Base-by-base conservation (phyloP, 495 filamentous ascomycete genomes). In the Trichoderma erinaceum region DNA sequence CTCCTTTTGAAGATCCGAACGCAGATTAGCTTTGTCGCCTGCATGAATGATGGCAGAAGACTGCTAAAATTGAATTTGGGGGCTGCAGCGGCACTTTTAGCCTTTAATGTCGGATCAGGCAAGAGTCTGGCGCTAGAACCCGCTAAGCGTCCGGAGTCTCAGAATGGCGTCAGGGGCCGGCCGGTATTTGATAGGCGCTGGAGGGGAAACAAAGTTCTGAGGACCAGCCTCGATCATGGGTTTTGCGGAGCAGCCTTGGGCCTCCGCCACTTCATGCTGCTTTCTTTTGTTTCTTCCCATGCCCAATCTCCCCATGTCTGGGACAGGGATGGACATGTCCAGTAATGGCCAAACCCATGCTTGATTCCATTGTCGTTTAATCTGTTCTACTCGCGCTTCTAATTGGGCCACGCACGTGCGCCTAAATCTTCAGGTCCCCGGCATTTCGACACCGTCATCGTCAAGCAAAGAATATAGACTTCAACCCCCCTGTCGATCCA, bases 81-180 rank as follows among this genome's bases (percentile, higher is more conserved):
- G 35, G 35, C 35, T 38, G 35, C 35, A 38, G 35, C 35, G 35
- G 35, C 35, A 38, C 35, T 38, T 38, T 38, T 38, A 38, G 35
- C 35, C 35, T 38, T 7, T 38, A 38, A 38, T 38, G 8, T 38
- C 35, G 35, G 35, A 38, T 56, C n/a, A 56, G 50, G 50, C n/a
- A 56, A 56, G 50, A 21, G 16, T 56, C 50, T n/a, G 50, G 50
- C 50, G 50, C 50, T 56, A 56, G 21, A 56, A n/a, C 50, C 50
- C 16, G n/a, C 50, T 23, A 56, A 25, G n/a, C 50, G 50, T 56
- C 21, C 50, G 21, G 50, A 48, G 44, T 48, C 44, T 56, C 50
- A 11, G 18, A 4, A 23, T 29, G 29, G 50, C 50, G 50, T 25
- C 50, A 56, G 50, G 50, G 50, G 43, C 18, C 43, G 12, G 18